Evolutionary conservation across 352 stramenopile genomes (phyloP).

Genomic region (Pythium apleroticum): DNA sequence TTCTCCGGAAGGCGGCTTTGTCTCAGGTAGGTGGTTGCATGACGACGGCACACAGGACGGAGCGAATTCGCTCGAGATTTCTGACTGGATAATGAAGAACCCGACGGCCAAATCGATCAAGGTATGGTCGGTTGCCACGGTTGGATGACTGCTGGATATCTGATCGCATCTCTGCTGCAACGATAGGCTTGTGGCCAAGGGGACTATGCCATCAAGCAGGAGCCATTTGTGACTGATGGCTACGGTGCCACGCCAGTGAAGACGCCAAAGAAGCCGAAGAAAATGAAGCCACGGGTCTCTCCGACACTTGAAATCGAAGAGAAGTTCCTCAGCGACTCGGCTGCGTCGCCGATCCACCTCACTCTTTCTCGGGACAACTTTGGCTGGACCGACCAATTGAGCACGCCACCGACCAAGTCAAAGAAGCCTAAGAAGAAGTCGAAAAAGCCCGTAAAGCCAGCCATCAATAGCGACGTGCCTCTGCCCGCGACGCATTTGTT

Average conservation of each 20-base stretch:
- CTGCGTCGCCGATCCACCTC: not conserved
- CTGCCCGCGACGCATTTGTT: constrained; percentile 60
- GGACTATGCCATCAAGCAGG: not conserved
- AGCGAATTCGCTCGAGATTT: not conserved
- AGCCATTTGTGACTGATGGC: not conserved
- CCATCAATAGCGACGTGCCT: constrained; percentile 22
- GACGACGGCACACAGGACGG: not conserved
- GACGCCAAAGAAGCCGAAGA: not conserved
- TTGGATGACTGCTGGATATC: too few relatives aligned
- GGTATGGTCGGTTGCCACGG: not conserved
- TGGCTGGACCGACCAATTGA: constrained; percentile 6
- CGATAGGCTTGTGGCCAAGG: too few relatives aligned
- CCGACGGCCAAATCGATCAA: not conserved
- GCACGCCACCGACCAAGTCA: not conserved
- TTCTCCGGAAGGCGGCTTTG: not conserved
- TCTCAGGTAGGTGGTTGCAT: not conserved
- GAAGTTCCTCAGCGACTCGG: not conserved
- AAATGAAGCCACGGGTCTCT: not conserved
- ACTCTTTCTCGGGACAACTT: constrained; percentile 11
- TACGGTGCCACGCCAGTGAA: not conserved
- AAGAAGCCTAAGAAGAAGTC: constrained; percentile 26
- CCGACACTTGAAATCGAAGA: not conserved
- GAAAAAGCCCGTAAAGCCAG: constrained; percentile 17
- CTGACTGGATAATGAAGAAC: not conserved
- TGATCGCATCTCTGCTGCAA: too few relatives aligned